phyloP scores from a whole-genome alignment of 768 basidiomycete genomes.

The Leucosporidium scottii region DNA sequence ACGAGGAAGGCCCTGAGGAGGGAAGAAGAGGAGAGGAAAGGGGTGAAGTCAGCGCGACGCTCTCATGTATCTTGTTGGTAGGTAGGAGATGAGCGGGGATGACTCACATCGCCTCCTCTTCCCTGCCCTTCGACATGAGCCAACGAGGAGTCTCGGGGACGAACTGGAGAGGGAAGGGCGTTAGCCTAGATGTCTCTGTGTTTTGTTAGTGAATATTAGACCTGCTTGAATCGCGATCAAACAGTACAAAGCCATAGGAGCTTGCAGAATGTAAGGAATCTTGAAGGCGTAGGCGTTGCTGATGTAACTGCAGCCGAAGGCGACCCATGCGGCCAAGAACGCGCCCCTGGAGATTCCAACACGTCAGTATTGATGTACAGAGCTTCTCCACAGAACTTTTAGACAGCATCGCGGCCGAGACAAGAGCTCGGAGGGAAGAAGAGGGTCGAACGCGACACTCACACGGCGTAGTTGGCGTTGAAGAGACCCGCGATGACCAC shows the following conservation, averaged over 20 bases:
- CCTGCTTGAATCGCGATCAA: not conserved
- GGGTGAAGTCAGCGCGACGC: too few species aligned
- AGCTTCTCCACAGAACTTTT: not conserved
- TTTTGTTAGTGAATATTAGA: not conserved
- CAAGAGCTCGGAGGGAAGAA: not conserved
- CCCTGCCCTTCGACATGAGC: constrained; percentile 1
- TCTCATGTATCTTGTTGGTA: too few species aligned
- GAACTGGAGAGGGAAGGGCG: not conserved
- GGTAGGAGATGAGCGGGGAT: too few species aligned
- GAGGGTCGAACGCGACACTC: too few species aligned
- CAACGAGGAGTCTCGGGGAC: not conserved
- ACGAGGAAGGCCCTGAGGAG: constrained; percentile 51
- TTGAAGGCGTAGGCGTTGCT: not conserved
- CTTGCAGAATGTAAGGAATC: not conserved
- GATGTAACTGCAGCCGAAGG: not conserved
- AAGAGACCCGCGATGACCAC: not conserved
- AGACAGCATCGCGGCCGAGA: not conserved
- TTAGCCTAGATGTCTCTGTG: too few species aligned
- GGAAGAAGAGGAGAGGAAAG: too few species aligned
- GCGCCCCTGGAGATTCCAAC: not conserved
- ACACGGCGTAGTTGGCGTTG: not conserved
- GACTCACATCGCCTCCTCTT: constrained; percentile 49
- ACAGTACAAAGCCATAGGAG: not conserved
- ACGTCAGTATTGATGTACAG: not conserved
- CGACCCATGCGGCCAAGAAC: not conserved